Percentiles rank a stretch among this genome's conserved stretches.
These are phyloP conservation scores for Lignosus rhinocerotis DNA, from an alignment of 1,284 basidiomycete genomes.

Conservation along the genomic window DNA sequence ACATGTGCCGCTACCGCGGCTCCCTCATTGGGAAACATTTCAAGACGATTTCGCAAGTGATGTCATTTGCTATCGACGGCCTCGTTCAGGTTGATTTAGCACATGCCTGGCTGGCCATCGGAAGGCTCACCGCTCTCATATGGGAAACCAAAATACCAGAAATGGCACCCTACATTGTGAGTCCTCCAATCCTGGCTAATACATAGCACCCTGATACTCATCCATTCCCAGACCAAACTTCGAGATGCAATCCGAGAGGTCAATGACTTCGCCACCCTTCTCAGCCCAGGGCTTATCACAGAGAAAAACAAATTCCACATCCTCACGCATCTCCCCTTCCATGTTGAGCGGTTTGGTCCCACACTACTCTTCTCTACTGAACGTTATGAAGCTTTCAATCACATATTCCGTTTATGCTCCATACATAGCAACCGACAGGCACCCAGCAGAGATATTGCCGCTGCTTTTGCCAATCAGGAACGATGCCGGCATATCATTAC, in stretches of 20 bases:
- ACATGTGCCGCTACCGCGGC: conserved; percentile 30
- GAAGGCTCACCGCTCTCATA: conserved; percentile 27
- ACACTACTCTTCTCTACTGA: conserved; percentile 24
- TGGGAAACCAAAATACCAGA: conserved; percentile 34
- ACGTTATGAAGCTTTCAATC: conserved; percentile 26
- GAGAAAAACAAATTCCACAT: conserved; percentile 24
- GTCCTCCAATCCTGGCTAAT: too few species aligned
- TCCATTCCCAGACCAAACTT: conserved; percentile 2
- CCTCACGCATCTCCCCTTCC: conserved; percentile 15
- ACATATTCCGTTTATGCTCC: conserved; percentile 20
- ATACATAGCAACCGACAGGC: conserved; percentile 26
- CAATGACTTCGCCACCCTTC: conserved; percentile 6
- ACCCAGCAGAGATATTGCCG: conserved; percentile 22
- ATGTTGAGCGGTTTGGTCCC: conserved; percentile 21
- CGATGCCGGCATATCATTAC: conserved; percentile 14
- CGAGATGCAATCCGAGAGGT: conserved; percentile 19
- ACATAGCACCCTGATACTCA: background rate
- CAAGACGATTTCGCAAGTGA: conserved; percentile 32
- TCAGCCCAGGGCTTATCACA: conserved; percentile 15
- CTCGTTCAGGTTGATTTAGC: too few species aligned
- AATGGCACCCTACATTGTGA: too few species aligned
- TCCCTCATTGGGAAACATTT: conserved; percentile 36
- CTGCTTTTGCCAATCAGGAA: conserved; percentile 18
- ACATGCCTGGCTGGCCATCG: conserved; percentile 30
- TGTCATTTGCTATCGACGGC: conserved; percentile 30